phyloP scores from a whole-genome alignment of 768 basidiomycete species.

The Agaricus sinodeliciosus region DNA sequence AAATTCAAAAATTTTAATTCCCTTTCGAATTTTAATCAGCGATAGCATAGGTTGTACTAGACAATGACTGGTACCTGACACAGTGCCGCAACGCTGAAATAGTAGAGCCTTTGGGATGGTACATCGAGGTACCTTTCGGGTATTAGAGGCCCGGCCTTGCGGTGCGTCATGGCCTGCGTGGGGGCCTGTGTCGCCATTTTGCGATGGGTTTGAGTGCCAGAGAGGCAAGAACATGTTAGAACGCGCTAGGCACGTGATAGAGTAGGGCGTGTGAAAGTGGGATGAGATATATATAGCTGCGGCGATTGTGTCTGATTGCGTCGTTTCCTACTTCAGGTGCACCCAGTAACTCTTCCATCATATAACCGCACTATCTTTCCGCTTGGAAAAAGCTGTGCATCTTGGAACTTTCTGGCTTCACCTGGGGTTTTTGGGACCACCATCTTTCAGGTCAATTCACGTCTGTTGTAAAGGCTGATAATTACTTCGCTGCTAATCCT shows the following conservation, averaged over 20 bases:
- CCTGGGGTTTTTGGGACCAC: not conserved
- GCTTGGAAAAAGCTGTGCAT: not conserved
- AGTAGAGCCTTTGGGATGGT: slow-evolving; percentile 76
- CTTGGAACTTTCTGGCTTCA: not conserved
- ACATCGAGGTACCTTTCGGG: slow-evolving; percentile 69
- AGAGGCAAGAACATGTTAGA: not conserved
- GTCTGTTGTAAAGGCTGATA: not conserved
- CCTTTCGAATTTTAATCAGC: slow-evolving; percentile 32
- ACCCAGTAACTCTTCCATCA: too few relatives aligned
- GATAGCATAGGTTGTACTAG: not conserved
- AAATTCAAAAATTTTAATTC: slow-evolving; percentile 72
- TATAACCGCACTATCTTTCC: too few relatives aligned
- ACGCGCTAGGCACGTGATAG: too few relatives aligned
- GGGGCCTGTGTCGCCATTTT: slow-evolving; percentile 1
- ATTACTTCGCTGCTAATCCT: not conserved
- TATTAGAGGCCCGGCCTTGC: slow-evolving; percentile 42
- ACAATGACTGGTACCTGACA: slow-evolving; percentile 49
- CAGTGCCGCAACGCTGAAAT: slow-evolving; percentile 66
- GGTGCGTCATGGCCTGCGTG: not conserved
- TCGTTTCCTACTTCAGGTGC: too few relatives aligned
- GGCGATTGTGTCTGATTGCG: too few relatives aligned
- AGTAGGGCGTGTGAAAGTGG: too few relatives aligned
- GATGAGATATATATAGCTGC: too few relatives aligned
- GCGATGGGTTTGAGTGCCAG: not conserved
- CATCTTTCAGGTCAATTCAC: not conserved